Evolutionary conservation across 768 basidiomycete genomes (phyloP).

Genomic region (Termitomyces sp.): DNA sequence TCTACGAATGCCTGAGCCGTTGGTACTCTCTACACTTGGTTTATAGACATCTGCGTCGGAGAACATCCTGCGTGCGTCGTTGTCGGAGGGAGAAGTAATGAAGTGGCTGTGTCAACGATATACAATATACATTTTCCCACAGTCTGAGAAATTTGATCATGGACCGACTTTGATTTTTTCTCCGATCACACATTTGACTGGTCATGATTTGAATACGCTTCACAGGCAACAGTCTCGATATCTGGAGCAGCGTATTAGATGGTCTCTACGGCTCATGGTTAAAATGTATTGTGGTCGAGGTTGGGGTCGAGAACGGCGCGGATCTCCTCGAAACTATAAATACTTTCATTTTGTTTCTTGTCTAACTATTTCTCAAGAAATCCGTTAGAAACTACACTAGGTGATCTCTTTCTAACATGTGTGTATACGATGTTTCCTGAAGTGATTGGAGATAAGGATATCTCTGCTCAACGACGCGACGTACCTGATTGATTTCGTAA

Average conservation of each 20-base stretch:
- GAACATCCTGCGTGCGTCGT: too few species aligned
- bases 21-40: not conserved
- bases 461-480: not conserved
- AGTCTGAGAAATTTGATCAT: too few species aligned
- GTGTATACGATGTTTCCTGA: not conserved
- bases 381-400: not conserved
- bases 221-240: too few species aligned
- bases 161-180: too few species aligned
- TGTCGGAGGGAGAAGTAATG: not conserved
- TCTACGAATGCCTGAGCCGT: not conserved
- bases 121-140: not conserved
- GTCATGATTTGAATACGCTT: too few species aligned
- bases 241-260: too few species aligned
- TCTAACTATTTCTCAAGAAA: not conserved
- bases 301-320: too few species aligned
- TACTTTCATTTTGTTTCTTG: not conserved
- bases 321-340: not conserved
- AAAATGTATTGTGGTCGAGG: too few species aligned
- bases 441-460: not conserved
- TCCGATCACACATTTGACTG: too few species aligned
- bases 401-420: not conserved
- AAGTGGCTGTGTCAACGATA: not conserved
- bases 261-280: too few species aligned
- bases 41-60: not conserved
- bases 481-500: too few species aligned